Conservation (phyloP, 2,329 filamentous ascomycete species). For the Fusarium sp. region DNA sequence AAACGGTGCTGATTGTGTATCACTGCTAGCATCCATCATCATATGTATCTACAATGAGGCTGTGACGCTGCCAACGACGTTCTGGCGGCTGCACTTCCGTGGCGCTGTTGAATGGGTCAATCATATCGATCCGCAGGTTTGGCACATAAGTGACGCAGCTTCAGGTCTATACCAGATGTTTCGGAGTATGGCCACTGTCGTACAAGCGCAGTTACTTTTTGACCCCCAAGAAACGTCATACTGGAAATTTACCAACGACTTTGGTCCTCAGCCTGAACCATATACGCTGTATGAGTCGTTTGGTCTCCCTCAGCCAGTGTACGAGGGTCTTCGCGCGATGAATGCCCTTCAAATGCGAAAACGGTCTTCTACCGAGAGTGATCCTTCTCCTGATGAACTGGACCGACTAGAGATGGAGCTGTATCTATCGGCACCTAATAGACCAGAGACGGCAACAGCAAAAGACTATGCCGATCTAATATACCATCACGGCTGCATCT, state of each 20-base stretch:
- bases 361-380: not conserved
- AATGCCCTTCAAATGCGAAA: conserved; percentile 28
- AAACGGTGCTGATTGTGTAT: conserved; percentile 31
- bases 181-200: conserved; percentile 33
- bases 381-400: conserved; percentile 14
- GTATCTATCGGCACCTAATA: conserved; percentile 27
- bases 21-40: conserved; percentile 31
- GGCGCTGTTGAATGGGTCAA: conserved; percentile 40
- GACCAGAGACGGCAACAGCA: conserved; percentile 10
- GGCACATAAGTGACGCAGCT: conserved; percentile 33
- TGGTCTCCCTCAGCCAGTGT: conserved; percentile 33
- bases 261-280: conserved; percentile 31
- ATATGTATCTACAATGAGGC: conserved; percentile 39
- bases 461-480: conserved; percentile 34
- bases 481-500: conserved; percentile 37
- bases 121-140: conserved; percentile 37
- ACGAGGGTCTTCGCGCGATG: conserved; percentile 34
- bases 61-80: conserved; percentile 33
- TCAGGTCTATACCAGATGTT: conserved; percentile 39
- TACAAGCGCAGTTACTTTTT: conserved; percentile 33
- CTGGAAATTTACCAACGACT: conserved; percentile 34
- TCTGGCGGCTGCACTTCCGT: conserved; percentile 37
- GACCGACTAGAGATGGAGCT: conserved; percentile 37
- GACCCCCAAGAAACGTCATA: conserved; percentile 21
- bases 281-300: conserved; percentile 28